Conservation (phyloP, 768 basidiomycete genomes). For the Floccularia luteovirens region DNA sequence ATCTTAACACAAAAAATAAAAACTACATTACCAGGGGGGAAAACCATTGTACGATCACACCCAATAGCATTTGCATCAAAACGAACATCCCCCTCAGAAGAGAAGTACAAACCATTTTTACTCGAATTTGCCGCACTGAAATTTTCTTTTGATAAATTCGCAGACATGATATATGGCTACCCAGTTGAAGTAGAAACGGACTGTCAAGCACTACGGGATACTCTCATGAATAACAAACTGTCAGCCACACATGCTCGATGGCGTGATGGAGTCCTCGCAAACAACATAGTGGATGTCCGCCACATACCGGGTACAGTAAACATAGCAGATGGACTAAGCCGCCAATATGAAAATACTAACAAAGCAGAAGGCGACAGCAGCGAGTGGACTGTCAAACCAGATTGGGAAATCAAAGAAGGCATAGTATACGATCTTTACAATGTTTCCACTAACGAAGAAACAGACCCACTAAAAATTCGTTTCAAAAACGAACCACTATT, state of each 20-base stretch:
- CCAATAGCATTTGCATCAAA: slow-evolving; percentile 26
- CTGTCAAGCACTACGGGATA: slow-evolving; percentile 19
- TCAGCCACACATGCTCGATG: slow-evolving; percentile 16
- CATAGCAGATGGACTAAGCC: slow-evolving; percentile 19
- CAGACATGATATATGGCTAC: slow-evolving; percentile 12
- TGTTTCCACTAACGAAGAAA: too few relatives aligned
- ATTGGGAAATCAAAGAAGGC: too few relatives aligned
- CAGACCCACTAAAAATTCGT: too few relatives aligned
- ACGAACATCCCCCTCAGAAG: slow-evolving; percentile 20
- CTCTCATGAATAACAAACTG: slow-evolving; percentile 14
- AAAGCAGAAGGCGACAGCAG: slow-evolving; percentile 12
- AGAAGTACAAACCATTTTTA: slow-evolving; percentile 20
- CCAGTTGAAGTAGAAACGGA: slow-evolving; percentile 20
- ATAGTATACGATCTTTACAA: too few relatives aligned
- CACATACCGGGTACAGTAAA: slow-evolving; percentile 16
- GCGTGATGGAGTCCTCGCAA: slow-evolving; percentile 16
- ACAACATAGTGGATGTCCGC: slow-evolving; percentile 11
- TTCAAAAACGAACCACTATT: slow-evolving; percentile 17
- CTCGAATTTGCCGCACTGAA: slow-evolving; percentile 20
- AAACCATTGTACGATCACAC: slow-evolving; percentile 10
- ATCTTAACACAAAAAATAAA: slow-evolving; percentile 13
- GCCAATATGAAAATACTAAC: slow-evolving; percentile 9
- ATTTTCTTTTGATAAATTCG: slow-evolving; percentile 7
- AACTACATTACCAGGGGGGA: slow-evolving; percentile 8
- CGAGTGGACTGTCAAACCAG: slow-evolving; percentile 17